These are phyloP conservation scores for Cotoneaster glaucophyllus DNA, from an alignment of 306 rosid genomes.

Conservation along the genomic window DNA sequence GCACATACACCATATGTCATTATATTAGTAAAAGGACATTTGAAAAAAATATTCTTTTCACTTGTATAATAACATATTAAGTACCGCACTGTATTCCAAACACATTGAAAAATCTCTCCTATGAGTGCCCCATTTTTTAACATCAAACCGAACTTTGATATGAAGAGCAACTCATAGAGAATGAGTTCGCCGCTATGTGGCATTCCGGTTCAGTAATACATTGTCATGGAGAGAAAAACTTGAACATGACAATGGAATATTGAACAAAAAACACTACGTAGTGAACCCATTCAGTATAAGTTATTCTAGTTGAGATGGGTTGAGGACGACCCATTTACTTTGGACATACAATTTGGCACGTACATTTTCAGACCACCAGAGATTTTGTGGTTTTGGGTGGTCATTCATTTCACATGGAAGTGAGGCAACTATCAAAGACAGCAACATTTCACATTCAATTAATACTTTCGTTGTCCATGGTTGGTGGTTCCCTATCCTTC, in stretches of 20 bases:
- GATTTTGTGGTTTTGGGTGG: not conserved
- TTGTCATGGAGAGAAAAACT: too few species aligned
- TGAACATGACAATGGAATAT: too few species aligned
- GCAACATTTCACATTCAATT: not conserved
- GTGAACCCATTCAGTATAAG: too few species aligned
- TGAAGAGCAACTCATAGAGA: not conserved
- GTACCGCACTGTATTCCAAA: accelerated
- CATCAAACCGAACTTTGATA: not conserved
- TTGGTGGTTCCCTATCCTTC: not conserved
- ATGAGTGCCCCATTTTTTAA: not conserved
- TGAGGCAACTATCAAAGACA: not conserved
- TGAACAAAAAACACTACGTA: too few species aligned
- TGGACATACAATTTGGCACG: not conserved
- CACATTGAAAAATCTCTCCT: too few species aligned
- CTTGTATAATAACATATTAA: too few species aligned
- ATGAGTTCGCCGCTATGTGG: too few species aligned
- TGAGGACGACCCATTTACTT: not conserved
- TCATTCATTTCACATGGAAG: not conserved
- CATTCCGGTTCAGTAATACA: too few species aligned
- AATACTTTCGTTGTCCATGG: not conserved
- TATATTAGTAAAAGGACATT: too few species aligned
- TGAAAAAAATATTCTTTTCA: too few species aligned
- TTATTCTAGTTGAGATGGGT: not conserved
- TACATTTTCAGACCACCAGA: not conserved
- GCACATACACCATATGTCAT: too few species aligned